Conservation (phyloP, 2,329 filamentous ascomycete species). For the Lasiodiplodia hormozganensis region DNA sequence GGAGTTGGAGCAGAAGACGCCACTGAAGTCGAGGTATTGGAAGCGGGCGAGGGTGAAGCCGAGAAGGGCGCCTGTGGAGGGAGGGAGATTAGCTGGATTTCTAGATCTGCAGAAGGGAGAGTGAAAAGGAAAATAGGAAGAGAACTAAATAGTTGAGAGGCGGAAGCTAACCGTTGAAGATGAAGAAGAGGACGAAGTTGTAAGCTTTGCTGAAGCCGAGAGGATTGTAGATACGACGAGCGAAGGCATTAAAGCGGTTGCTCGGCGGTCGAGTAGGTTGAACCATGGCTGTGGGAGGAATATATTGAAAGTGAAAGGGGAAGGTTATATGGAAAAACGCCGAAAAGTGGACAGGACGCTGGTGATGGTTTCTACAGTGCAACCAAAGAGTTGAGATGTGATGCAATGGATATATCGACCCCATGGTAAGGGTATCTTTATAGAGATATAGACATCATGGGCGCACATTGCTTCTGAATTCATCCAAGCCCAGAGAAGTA, state of each 20-base stretch:
- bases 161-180: constrained; percentile 23
- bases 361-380: too few relatives aligned
- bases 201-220: constrained; percentile 65
- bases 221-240: constrained; percentile 48
- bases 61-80: constrained; percentile 20
- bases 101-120: neutral
- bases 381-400: too few relatives aligned
- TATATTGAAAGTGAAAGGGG: neutral
- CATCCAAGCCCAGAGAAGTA: neutral
- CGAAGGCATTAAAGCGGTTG: constrained; percentile 31
- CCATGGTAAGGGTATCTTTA: neutral
- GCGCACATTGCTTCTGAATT: neutral
- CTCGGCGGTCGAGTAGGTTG: constrained; percentile 29
- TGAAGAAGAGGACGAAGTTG: constrained; percentile 61
- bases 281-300: constrained; percentile 30
- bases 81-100: too few relatives aligned
- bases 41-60: constrained; percentile 53
- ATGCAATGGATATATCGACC: neutral
- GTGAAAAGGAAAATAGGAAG: neutral
- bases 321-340: neutral
- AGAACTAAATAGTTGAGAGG: too few relatives aligned
- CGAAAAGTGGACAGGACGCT: neutral
- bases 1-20: constrained; percentile 37
- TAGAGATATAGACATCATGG: neutral
- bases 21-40: constrained; percentile 56